phyloP scores from a whole-genome alignment of 2,329 filamentous ascomycete species.

The Cyclaneusma minus region DNA sequence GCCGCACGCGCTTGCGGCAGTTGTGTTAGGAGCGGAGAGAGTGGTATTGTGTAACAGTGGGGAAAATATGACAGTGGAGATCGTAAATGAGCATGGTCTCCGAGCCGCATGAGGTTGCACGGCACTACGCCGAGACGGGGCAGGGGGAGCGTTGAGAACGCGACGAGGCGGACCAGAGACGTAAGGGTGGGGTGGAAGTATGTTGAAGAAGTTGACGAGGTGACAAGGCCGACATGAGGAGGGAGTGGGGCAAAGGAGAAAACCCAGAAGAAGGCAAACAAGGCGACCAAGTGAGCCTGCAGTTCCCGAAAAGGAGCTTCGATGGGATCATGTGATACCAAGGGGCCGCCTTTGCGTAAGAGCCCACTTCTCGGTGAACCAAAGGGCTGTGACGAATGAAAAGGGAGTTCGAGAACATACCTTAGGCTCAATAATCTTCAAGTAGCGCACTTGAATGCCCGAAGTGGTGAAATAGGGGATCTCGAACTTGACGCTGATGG shows the following conservation, averaged over 20 bases:
- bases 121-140: too few species aligned
- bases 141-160: too few species aligned
- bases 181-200: background rate
- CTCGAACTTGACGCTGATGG: conserved; percentile 98
- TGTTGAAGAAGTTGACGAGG: too few species aligned
- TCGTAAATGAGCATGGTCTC: too few species aligned
- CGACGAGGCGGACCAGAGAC: conserved; percentile 3
- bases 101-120: too few species aligned
- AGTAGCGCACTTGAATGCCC: conserved; percentile 92
- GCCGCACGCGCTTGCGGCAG: too few species aligned
- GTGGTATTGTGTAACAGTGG: too few species aligned
- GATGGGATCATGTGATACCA: too few species aligned
- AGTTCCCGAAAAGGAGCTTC: too few species aligned
- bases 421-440: conserved; percentile 99
- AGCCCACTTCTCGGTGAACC: conserved; percentile 4
- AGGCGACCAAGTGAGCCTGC: background rate
- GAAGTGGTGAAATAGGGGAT: conserved; percentile 99
- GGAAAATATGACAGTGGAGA: too few species aligned
- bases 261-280: background rate
- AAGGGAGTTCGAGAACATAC: conserved; percentile 41
- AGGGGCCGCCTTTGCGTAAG: background rate
- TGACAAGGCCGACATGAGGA: background rate
- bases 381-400: too few species aligned
- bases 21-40: too few species aligned
- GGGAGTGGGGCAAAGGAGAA: background rate